Conservation (phyloP, 2,329 filamentous ascomycete species). For the Colletotrichum spinosum region DNA sequence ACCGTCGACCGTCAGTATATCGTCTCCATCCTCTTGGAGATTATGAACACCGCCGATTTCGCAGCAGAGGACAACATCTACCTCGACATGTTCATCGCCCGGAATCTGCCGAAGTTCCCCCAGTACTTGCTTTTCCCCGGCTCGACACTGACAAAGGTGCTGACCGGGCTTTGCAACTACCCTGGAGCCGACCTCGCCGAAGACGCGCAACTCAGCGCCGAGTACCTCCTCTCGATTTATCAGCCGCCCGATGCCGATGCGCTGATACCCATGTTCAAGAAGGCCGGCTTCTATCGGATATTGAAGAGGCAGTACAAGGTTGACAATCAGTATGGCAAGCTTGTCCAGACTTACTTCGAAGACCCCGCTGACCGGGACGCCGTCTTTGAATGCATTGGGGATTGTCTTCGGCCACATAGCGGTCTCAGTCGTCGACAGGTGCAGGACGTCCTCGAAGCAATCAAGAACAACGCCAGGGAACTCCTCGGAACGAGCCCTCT, state of each 20-base stretch:
- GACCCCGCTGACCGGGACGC: conserved; percentile 80
- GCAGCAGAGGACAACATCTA: conserved; percentile 87
- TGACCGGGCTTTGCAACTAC: conserved; percentile 86
- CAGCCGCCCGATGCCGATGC: conserved; percentile 84
- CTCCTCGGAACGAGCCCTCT: conserved; percentile 76
- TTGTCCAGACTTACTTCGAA: conserved; percentile 86
- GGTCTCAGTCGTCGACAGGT: conserved; percentile 76
- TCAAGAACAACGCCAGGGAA: conserved; percentile 73
- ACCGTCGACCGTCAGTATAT: conserved; percentile 93
- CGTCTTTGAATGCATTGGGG: conserved; percentile 83
- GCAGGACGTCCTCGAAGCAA: conserved; percentile 75
- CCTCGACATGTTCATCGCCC: conserved; percentile 97
- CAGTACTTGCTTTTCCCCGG: conserved; percentile 94
- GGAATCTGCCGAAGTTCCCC: conserved; percentile 95
- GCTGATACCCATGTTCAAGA: conserved; percentile 81
- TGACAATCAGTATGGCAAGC: conserved; percentile 82
- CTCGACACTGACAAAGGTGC: conserved; percentile 82
- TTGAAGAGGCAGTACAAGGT: conserved; percentile 87
- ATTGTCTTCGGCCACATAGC: conserved; percentile 76
- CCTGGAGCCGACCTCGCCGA: conserved; percentile 84
- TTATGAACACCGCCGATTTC: conserved; percentile 86
- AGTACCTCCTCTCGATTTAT: conserved; percentile 94
- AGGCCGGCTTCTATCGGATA: conserved; percentile 89
- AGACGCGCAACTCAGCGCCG: conserved; percentile 95
- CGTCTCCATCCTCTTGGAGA: conserved; percentile 88